Base-by-base conservation (phyloP, 768 basidiomycete species). In the Russula sp. region DNA sequence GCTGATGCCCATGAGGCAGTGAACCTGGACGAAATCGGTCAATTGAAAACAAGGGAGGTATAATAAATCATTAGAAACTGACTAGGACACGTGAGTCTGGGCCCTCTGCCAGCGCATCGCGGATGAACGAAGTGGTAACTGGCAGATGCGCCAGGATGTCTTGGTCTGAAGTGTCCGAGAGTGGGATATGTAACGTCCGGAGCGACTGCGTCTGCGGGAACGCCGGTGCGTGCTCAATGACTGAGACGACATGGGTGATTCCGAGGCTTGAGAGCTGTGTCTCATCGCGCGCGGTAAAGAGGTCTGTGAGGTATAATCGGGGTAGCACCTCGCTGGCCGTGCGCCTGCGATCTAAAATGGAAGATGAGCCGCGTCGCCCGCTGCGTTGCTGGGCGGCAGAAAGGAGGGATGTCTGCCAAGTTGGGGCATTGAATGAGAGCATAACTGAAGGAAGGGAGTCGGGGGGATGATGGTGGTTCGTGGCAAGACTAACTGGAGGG, bases 1-100 rank as follows among this genome's bases (percentile, higher is more conserved):
- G 67, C 87, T 89, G 58, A 91, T 79, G 45, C 90, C 90, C 73
- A 85, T 83, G 49, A 85, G 73, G 71, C 90, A 91, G 72, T 92
- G 90, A 14, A 91, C 87, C 88, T 90, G 34, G 35, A 52, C 13
- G 13, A 7, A 48, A 44, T 6, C 5, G 4, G 14, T 45, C 14
- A 10, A 45, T 55, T 31, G 16, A 37, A 16, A 42, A 47, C 32
- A 37, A 50, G 13, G 40, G 11, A 11, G 9, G 20, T 31, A 20
- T 0, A 34, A 8, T 4, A 14, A 13, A 14, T 4, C 16, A 16
- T 4, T 2, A 3, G 35, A 32, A 20, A 71, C 83, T 64, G 64
- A 84, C 84, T 62, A 84, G 71, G 22, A 84, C 83, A 56, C 76
- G 77, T 64, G 79, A 76, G 2, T 72, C 70, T 51, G 76, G 73